Base-by-base conservation (phyloP, 495 filamentous ascomycete species). In the Neurospora hispaniola region DNA sequence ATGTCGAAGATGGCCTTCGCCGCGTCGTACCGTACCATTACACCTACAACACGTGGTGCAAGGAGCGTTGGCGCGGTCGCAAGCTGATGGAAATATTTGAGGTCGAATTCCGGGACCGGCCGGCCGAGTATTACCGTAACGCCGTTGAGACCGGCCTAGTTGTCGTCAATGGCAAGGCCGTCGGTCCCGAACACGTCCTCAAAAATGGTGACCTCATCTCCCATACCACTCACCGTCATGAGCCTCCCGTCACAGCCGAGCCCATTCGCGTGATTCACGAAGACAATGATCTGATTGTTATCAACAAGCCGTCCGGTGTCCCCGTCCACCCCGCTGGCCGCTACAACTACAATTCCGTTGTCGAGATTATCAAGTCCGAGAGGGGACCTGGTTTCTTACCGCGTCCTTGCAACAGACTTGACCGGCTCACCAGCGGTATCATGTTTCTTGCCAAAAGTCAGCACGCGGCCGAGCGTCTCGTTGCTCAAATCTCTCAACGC, bases 381-480 rank as follows among this genome's bases (percentile, higher is more conserved):
- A 85, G 93, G 70, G 86, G 88, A 9, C 80, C 86, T n/a, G 83
- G 83, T 9, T 97, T 88, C 81, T 84, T 91, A 70, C 93, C 95
- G 0, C 84, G 94, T 66, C 87, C 96, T 1, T 97, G 94, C 83
- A 97, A 99, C 77, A 87, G 96, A 43, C 88, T 99, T n/a, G 96
- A 99, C 78, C 85, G 96, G 62, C 82, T 99, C 73, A 99, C 96
- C 0, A 96, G 93, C 69, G 96, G 96, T 35, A 89, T 99, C 74
- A 99, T 99, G 96, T 99, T 99, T 82, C 90, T 98, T 71, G 95
- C 91, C 12, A 98, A 98, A 79, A 84, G 90, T 69, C 82, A 89
- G 62, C 89, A 90, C 78, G 93, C 92, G 0, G 94, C 96, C 3
- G 94, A 96, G 62, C 82, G 85, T 54, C 87, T 99, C 74, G 87